Evolutionary conservation across 441 rosid genomes (phyloP), one percentile per base, ranked within the genome.

Genomic region (Adansonia grandidieri): DNA sequence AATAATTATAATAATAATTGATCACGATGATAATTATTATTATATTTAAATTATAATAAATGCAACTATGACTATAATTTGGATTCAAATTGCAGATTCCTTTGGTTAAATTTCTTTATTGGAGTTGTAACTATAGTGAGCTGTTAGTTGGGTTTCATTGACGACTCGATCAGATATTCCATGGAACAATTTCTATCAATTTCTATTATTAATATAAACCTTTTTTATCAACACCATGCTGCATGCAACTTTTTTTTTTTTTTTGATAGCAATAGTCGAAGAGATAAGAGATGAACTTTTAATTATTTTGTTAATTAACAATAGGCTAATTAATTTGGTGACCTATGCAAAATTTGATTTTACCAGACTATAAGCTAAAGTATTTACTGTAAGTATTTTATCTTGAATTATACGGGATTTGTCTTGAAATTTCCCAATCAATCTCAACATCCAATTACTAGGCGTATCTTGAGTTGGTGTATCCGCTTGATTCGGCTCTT

Each of bases 51-150:
- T 1, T 24, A 24, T 24, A 24, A 24, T 24, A 24, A 24, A 24
- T 24, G 28, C 28, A 24, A 24, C 1, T 24, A 24, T 24, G 28
- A 24, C 28, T 24, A 24, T 24, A 24, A 24, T 24, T 24, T 24
- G 28, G 28, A 24, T 24, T 24, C 28, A 24, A 24, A 24, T 24
- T 78, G 74, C 71, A 75, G 75, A 65, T 65, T 11, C 19, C 1
- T 6, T 45, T 54, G 14, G 56, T 51, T 51, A 51, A 51, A 51
- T 14, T 51, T 51, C 56, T 0, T n/a, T 13, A 51, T 19, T 13
- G 14, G 19, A 63, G 68, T 32, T 22, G 15, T 65, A 15, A 40
- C 15, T 65, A 40, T 48, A 13, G 28, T 14, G 0, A 51, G 57
- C 50, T 9, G 56, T 63, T 78, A 40, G 62, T 32, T 71, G 76